phyloP scores from a whole-genome alignment of 139 green algal genomes.

The Chlorella sp. region DNA sequence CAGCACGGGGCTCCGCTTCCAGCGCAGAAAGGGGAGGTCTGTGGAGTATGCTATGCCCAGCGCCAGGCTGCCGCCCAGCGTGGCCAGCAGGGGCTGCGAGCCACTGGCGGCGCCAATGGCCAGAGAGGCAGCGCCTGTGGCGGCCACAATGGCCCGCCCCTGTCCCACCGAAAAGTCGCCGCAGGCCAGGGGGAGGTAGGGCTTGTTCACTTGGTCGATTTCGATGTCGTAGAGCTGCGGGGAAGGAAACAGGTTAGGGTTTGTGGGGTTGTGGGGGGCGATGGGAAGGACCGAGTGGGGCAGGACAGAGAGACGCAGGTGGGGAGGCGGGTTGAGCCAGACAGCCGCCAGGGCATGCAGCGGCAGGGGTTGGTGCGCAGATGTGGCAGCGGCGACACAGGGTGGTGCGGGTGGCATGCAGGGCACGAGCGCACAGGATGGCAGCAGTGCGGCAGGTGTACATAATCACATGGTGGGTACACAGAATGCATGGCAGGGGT shows the following conservation, averaged over 20 bases:
- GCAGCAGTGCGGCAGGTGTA: not conserved
- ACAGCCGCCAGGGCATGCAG: not conserved
- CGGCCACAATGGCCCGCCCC: conserved; percentile 30
- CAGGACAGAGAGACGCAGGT: too few relatives aligned
- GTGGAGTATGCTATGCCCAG: conserved; percentile 92
- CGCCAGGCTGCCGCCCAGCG: conserved; percentile 72
- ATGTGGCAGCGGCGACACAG: not conserved
- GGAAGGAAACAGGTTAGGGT: not conserved
- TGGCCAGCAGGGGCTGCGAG: conserved; percentile 76
- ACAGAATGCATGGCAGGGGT: too few relatives aligned
- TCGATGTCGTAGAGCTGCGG: conserved; percentile 52
- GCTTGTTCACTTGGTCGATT: conserved; percentile 92
- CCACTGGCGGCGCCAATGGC: conserved; percentile 50
- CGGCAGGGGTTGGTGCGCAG: not conserved
- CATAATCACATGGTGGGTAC: too few relatives aligned
- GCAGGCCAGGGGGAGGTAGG: conserved; percentile 93
- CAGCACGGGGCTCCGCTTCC: conserved; percentile 89
- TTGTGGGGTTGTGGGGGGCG: too few relatives aligned
- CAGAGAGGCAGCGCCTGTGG: conserved; percentile 36
- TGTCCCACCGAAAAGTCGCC: conserved; percentile 81
- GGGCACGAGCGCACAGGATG: not conserved
- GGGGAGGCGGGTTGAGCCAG: too few relatives aligned
- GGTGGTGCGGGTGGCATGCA: not conserved
- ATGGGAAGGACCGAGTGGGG: too few relatives aligned
- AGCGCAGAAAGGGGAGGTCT: conserved; percentile 90